phyloP scores from a whole-genome alignment of 2,329 filamentous ascomycete species.

The Thielaviopsis euricoi region DNA sequence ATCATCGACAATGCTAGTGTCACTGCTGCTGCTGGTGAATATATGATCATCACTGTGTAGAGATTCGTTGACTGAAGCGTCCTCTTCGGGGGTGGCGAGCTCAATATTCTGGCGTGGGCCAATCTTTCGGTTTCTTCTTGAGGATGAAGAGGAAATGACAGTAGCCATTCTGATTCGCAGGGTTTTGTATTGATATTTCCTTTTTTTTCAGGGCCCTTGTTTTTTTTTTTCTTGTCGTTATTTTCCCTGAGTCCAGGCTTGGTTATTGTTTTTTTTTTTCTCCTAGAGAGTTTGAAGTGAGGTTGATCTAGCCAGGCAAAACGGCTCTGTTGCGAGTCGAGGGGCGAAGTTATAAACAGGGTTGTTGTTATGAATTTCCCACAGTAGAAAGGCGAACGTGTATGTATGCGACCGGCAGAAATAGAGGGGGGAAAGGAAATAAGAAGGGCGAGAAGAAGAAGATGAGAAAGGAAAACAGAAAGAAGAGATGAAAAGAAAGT shows the following conservation, averaged over 20 bases:
- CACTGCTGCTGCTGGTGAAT: constrained; percentile 38
- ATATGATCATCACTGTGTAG: constrained; percentile 45
- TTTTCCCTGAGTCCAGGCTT: neutral
- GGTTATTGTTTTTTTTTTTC: neutral
- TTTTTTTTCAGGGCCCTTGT: neutral
- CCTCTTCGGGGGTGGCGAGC: constrained; percentile 40
- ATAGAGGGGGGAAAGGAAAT: constrained; percentile 1
- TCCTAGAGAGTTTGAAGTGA: neutral
- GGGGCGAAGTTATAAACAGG: neutral
- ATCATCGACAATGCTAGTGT: constrained; percentile 42
- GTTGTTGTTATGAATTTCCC: neutral
- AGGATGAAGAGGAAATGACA: constrained; percentile 15
- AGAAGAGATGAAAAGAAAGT: constrained; percentile 11
- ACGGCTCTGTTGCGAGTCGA: neutral
- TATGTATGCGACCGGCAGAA: neutral
- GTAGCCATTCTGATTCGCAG: constrained; percentile 27
- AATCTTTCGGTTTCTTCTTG: constrained; percentile 43
- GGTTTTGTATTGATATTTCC: neutral
- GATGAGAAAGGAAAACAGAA: constrained; percentile 13
- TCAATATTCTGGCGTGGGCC: constrained; percentile 37
- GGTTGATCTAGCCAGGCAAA: neutral
- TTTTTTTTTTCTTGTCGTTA: neutral
- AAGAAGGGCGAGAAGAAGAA: constrained; percentile 9
- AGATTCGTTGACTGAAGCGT: constrained; percentile 52
- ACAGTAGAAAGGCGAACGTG: neutral